Percentiles rank a stretch among this genome's conserved stretches.
Evolutionary conservation across 179 eudicot genomes (phyloP).

Genomic region (Heliamphora pulchella): DNA sequence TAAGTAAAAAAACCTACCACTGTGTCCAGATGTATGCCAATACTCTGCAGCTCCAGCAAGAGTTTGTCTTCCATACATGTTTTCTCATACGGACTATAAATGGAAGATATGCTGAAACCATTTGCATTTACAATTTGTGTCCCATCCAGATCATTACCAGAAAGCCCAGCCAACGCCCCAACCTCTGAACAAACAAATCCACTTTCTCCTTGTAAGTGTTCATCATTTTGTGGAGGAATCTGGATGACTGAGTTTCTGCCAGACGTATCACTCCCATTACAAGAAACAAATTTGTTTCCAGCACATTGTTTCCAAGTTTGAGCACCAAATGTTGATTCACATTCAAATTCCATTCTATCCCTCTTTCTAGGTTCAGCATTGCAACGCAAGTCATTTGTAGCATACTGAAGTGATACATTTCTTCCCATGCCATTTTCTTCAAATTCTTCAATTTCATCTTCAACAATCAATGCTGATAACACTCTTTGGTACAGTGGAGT

Average conservation of each 20-base stretch:
- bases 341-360: constrained; percentile 21
- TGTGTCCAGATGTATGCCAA: constrained; percentile 63
- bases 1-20: constrained; percentile 52
- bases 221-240: constrained; percentile 35
- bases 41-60: constrained; percentile 71
- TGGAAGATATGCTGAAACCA: constrained; percentile 40
- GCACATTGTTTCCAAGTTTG: constrained; percentile 21
- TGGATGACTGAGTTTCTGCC: constrained; percentile 35
- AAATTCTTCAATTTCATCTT: constrained; percentile 70
- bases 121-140: constrained; percentile 29
- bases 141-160: constrained; percentile 34
- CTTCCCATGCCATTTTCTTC: constrained; percentile 41
- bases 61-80: constrained; percentile 62
- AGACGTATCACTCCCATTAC: constrained; percentile 47
- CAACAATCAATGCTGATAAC: constrained; percentile 78
- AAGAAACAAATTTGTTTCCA: constrained; percentile 32
- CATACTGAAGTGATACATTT: constrained; percentile 31
- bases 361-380: constrained; percentile 20
- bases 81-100: constrained; percentile 53
- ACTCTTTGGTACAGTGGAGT: constrained; percentile 73
- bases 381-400: constrained; percentile 27
- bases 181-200: constrained; percentile 36
- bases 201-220: constrained; percentile 35
- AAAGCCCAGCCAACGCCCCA: constrained; percentile 35
- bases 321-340: constrained; percentile 25